Evolutionary conservation across 805 yeast genomes (phyloP).

Genomic region (Saccharomycopsis microspora): DNA sequence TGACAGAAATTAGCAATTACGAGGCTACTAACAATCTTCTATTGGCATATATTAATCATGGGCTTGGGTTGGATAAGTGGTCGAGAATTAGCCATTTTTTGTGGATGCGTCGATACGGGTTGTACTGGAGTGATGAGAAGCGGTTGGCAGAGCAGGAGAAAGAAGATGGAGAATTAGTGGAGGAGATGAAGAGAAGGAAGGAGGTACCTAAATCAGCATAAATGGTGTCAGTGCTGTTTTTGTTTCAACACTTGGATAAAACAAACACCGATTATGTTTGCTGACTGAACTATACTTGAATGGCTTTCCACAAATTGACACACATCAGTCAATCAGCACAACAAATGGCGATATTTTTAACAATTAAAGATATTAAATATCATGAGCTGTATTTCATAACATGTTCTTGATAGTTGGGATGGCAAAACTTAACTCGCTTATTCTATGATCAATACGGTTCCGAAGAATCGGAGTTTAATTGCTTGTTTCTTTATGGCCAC

Average conservation of each 20-base stretch:
- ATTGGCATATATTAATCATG: slow-evolving; percentile 27
- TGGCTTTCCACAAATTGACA: background rate
- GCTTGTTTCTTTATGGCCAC: too few species aligned
- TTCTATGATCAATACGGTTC: too few species aligned
- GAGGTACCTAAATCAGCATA: background rate
- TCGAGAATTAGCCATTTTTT: slow-evolving; percentile 27
- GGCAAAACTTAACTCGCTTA: too few species aligned
- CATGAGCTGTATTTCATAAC: too few species aligned
- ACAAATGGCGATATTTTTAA: too few species aligned
- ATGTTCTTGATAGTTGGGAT: too few species aligned
- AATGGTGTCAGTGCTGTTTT: background rate
- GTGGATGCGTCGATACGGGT: slow-evolving; percentile 23
- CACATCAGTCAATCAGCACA: too few species aligned
- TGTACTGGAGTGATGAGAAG: slow-evolving; percentile 10
- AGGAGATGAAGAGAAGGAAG: background rate
- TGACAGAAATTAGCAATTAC: slow-evolving; percentile 18
- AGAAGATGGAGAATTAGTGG: slow-evolving; percentile 5
- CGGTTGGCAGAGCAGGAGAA: slow-evolving; percentile 4
- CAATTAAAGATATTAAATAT: too few species aligned
- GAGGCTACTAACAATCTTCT: slow-evolving; percentile 22
- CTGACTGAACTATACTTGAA: background rate
- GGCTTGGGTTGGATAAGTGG: slow-evolving; percentile 26
- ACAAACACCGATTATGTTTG: background rate
- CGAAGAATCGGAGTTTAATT: too few species aligned
- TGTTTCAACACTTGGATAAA: background rate